A percentile compares a stretch with the other conserved stretches of the same genome.
phyloP scores from a whole-genome alignment of 495 filamentous ascomycete species.

The Thermothielavioides terrestris region DNA sequence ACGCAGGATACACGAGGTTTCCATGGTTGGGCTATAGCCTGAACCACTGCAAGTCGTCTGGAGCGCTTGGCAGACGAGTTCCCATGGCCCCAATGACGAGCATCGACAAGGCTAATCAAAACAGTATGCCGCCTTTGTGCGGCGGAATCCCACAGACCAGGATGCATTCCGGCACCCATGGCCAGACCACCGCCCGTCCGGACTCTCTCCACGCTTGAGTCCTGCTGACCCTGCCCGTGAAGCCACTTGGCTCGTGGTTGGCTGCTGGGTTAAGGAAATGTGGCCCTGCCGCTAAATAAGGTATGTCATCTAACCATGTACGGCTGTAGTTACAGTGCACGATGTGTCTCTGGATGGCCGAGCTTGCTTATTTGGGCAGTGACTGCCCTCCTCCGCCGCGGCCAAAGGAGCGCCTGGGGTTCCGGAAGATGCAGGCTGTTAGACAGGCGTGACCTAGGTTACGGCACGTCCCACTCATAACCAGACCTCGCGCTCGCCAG shows the following conservation, averaged over 20 bases:
- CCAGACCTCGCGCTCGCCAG: slow-evolving; percentile 3
- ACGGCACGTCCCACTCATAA: slow-evolving; percentile 10
- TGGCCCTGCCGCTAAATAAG: not conserved
- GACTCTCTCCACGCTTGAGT: slow-evolving; percentile 25
- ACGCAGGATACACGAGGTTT: slow-evolving; percentile 5
- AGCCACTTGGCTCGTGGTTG: not conserved
- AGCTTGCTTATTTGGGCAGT: slow-evolving; percentile 16
- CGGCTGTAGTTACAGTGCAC: slow-evolving; percentile 8
- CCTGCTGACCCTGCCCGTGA: slow-evolving; percentile 2
- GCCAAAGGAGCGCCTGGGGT: slow-evolving; percentile 12
- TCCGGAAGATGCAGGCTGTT: slow-evolving; percentile 8
- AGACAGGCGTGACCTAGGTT: slow-evolving; percentile 12
- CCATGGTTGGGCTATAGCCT: slow-evolving; percentile 5
- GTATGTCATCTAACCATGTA: not conserved
- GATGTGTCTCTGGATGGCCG: slow-evolving; percentile 12
- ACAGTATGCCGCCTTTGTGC: not conserved
- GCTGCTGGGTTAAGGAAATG: not conserved
- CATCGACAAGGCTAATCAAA: not conserved
- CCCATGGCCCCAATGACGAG: not conserved
- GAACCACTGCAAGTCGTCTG: not conserved
- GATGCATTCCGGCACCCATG: slow-evolving; percentile 2
- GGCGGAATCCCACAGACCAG: slow-evolving; percentile 2
- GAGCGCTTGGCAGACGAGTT: slow-evolving; percentile 2
- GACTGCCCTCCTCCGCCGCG: slow-evolving; percentile 6
- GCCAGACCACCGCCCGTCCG: slow-evolving; percentile 8